These are phyloP conservation scores for Scutellaria galericulata DNA, from an alignment of 257 asterid species.

Conservation along the genomic window DNA sequence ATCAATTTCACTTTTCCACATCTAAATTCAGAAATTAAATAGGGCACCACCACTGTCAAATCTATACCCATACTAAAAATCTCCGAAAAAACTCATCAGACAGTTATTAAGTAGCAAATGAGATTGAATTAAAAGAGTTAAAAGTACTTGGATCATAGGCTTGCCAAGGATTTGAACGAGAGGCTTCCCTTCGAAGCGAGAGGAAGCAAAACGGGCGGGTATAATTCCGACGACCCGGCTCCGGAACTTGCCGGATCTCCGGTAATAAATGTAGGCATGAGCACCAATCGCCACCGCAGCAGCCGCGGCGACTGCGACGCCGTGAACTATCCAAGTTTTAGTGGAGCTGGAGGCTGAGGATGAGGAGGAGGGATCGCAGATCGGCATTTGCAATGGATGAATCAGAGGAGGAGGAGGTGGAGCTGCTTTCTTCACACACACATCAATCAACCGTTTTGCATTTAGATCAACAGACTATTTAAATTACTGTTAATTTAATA, in stretches of 20 bases:
- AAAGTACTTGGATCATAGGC: conserved; percentile 91
- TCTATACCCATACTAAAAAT: too few species aligned
- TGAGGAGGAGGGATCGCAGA: conserved; percentile 32
- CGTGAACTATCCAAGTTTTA: conserved; percentile 60
- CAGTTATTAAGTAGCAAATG: too few species aligned
- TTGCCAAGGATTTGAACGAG: conserved; percentile 85
- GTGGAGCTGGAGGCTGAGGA: conserved; percentile 56
- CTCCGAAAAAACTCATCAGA: too few species aligned
- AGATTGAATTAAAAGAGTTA: background rate
- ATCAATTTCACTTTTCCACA: too few species aligned
- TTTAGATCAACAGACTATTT: too few species aligned
- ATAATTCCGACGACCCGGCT: conserved; percentile 84
- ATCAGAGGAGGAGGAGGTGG: too few species aligned
- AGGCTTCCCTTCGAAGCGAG: conserved; percentile 88
- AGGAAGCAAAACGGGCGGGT: conserved; percentile 94
- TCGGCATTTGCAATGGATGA: conserved; percentile 44
- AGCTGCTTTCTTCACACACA: too few species aligned
- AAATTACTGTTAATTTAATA: too few species aligned
- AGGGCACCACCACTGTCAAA: too few species aligned
- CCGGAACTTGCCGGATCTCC: conserved; percentile 66
- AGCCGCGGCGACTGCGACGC: conserved; percentile 64
- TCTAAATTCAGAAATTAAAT: too few species aligned
- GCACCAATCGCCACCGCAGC: conserved; percentile 64
- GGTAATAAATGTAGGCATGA: conserved; percentile 50
- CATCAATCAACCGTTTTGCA: too few species aligned